Percentiles rank a stretch among this genome's conserved stretches.
Evolutionary conservation across 1,284 basidiomycete genomes (phyloP).

Genomic region (Termitomyces sp.): DNA sequence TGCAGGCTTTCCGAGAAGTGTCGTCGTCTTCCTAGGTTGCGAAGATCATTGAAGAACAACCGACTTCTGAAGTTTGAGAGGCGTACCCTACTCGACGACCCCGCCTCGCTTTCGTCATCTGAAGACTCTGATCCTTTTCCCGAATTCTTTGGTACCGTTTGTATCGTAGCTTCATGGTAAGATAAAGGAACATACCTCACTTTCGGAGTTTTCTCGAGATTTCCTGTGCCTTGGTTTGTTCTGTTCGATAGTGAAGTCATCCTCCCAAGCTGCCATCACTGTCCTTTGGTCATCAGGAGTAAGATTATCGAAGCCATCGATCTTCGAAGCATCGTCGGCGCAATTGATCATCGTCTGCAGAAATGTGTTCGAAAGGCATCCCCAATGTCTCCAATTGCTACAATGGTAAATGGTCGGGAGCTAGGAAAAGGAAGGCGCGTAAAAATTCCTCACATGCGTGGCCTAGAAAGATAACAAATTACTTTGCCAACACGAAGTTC

Average conservation of each 20-base stretch:
- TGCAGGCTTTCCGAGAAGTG: not conserved
- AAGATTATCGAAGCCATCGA: not conserved
- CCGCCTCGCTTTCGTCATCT: not conserved
- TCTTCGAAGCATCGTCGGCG: not conserved
- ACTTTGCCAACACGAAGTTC: not conserved
- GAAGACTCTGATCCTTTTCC: not conserved
- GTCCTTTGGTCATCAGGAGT: not conserved
- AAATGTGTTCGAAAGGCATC: not conserved
- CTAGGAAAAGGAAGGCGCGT: not conserved
- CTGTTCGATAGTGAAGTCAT: not conserved
- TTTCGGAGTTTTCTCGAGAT: not conserved
- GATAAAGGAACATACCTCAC: not conserved
- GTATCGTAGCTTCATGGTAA: not conserved
- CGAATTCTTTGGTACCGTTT: not conserved
- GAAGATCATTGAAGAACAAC: not conserved
- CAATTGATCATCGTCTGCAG: not conserved
- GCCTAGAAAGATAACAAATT: not conserved
- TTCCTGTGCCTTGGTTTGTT: not conserved
- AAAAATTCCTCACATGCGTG: not conserved
- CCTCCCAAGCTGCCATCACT: not conserved
- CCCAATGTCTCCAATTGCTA: conserved; percentile 1
- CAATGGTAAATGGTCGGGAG: not conserved
- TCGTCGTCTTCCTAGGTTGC: not conserved
- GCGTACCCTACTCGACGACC: not conserved
- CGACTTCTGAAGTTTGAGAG: no score